phyloP scores from a whole-genome alignment of 2,329 filamentous ascomycete species.

The Claviceps sp. region DNA sequence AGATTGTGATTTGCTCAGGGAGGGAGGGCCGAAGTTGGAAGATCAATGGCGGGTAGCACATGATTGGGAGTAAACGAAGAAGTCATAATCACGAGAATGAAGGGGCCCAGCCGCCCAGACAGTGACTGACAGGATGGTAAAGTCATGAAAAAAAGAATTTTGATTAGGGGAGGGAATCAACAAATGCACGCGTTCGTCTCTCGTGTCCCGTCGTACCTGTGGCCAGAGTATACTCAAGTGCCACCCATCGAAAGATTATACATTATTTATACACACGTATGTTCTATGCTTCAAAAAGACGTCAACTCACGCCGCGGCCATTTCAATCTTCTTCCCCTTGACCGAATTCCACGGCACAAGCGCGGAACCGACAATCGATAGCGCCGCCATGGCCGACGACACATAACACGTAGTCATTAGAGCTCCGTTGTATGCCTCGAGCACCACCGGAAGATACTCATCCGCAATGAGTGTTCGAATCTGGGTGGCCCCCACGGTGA shows the following conservation, averaged over 20 bases:
- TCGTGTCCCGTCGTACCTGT: no score
- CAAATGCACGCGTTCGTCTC: no score
- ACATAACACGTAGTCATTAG: slow-evolving; percentile 6
- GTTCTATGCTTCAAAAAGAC: no score
- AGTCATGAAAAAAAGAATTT: no score
- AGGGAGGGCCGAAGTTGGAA: slow-evolving; percentile 22
- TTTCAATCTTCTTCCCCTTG: slow-evolving; percentile 6
- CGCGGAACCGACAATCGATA: slow-evolving; percentile 4
- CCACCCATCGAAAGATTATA: no score
- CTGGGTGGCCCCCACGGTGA: slow-evolving; percentile 4
- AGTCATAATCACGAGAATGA: background rate
- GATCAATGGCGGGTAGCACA: slow-evolving; percentile 27
- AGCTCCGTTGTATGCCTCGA: slow-evolving; percentile 5
- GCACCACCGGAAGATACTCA: slow-evolving; percentile 2
- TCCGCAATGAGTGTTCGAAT: slow-evolving; percentile 2
- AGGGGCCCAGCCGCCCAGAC: no score
- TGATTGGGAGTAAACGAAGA: background rate
- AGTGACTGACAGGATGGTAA: no score
- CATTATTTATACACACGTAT: no score
- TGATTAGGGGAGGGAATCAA: no score
- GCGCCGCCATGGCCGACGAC: slow-evolving; percentile 1
- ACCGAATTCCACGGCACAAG: slow-evolving; percentile 6
- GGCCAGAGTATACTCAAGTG: no score
- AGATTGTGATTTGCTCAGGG: slow-evolving; percentile 27
- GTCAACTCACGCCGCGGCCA: background rate